Percentiles rank a stretch among this genome's conserved stretches.
phyloP scores from a whole-genome alignment of 1,139 yeast genomes.

The Hyphopichia burtonii region DNA sequence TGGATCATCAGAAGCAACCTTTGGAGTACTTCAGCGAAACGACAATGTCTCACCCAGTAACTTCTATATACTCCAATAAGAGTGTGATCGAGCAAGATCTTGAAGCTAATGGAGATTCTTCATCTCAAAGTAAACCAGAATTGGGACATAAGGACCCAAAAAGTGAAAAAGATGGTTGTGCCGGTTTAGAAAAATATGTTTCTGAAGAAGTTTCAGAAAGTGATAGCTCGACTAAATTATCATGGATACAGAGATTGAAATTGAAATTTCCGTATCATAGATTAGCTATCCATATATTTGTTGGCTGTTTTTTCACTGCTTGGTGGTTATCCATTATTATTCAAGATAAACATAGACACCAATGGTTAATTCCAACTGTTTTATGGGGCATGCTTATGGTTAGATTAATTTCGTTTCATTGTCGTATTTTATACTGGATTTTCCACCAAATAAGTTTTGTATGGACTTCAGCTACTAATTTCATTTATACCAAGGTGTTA shows the following conservation, averaged over 20 bases:
- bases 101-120: not conserved
- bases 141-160: not conserved
- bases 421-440: slow-evolving; percentile 37
- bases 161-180: not conserved
- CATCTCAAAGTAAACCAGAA: not conserved
- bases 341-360: slow-evolving; percentile 50
- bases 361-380: slow-evolving; percentile 66
- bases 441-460: slow-evolving; percentile 23
- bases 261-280: slow-evolving; percentile 21
- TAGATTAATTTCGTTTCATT: slow-evolving; percentile 55
- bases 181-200: not conserved
- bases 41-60: not conserved
- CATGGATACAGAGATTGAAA: slow-evolving; percentile 14
- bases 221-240: not conserved
- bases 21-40: not conserved
- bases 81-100: not conserved
- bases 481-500: slow-evolving; percentile 36
- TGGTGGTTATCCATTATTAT: slow-evolving; percentile 66
- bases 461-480: slow-evolving; percentile 44
- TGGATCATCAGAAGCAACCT: not conserved
- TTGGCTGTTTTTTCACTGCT: slow-evolving; percentile 54
- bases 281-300: slow-evolving; percentile 27
- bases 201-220: not conserved
- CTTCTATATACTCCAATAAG: not conserved
- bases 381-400: slow-evolving; percentile 55